Evolutionary conservation across 345 rosid genomes (phyloP).

Genomic region (Limnanthes douglasii): DNA sequence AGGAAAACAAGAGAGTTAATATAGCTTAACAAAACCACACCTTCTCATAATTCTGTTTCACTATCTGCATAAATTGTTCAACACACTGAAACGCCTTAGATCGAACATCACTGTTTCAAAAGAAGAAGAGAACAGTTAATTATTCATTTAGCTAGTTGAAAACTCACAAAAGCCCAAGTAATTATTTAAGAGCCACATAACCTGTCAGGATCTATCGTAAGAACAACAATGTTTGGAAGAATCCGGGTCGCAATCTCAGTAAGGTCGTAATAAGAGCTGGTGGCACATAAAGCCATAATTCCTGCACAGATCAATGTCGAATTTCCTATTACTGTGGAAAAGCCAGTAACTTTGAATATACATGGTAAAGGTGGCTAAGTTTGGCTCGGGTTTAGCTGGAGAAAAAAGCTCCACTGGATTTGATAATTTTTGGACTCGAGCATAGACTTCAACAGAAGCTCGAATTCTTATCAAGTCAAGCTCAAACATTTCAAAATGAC

Average conservation of each 20-base stretch:
- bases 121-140: conserved; percentile 9
- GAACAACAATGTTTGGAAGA: conserved; percentile 79
- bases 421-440: no score
- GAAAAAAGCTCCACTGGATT: no score
- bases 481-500: no score
- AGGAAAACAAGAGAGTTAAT: background rate
- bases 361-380: no score
- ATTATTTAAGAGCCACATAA: conserved; percentile 12
- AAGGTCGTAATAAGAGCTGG: conserved; percentile 74
- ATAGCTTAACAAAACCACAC: conserved; percentile 13
- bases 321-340: no score
- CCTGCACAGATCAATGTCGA: no score
- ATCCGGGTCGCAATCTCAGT: conserved; percentile 88
- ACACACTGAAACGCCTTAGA: conserved; percentile 90
- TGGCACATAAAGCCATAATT: conserved; percentile 91
- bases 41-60: conserved; percentile 74
- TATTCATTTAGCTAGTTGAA: background rate
- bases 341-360: no score
- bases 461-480: no score
- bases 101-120: conserved; percentile 70
- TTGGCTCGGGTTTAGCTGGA: no score
- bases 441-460: no score
- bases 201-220: conserved; percentile 96
- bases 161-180: no score
- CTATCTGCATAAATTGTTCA: conserved; percentile 80